Evolutionary conservation across 2,329 filamentous ascomycete species (phyloP), one percentile per base, ranked within the genome.

Genomic region (Xylariaceae sp.): DNA sequence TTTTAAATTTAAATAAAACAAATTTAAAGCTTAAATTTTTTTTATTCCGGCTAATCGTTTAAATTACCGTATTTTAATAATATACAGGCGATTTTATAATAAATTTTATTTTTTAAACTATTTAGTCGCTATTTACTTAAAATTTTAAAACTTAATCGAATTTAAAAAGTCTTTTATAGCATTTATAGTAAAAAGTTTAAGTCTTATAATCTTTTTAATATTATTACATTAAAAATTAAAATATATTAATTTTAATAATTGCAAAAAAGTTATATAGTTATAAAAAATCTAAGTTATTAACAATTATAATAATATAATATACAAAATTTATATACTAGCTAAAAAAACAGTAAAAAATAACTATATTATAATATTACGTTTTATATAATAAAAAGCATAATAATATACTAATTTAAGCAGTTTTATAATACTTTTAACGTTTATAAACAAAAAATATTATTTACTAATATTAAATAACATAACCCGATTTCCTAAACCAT

Each of bases 1-100:
- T n/a, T 39, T 18, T 39, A n/a, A 39, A 15, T 39, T 39, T 39
- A n/a, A 39, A 18, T 39, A 39, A 39, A 39, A 39, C 13, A n/a
- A 11, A 39, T 23, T 15, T 39, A 39, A 16, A 5, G 20, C 20
- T 5, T 18, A 39, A 39, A 39, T 16, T 23, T 39, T 39, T 39
- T 39, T 39, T 18, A 39, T 39, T n/a, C n/a, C n/a, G n/a, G n/a
- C n/a, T n/a, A n/a, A n/a, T n/a, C n/a, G n/a, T n/a, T n/a, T n/a
- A n/a, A n/a, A n/a, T n/a, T n/a, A n/a, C n/a, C n/a, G n/a, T n/a
- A n/a, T n/a, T n/a, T n/a, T n/a, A n/a, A n/a, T n/a, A n/a, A n/a
- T n/a, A n/a, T n/a, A n/a, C n/a, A n/a, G n/a, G n/a, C n/a, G n/a
- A n/a, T n/a, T n/a, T n/a, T n/a, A n/a, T n/a, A n/a, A n/a, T n/a